These are phyloP conservation scores for Aspergillus niger DNA, from an alignment of 2,329 filamentous ascomycete species.

Conservation along the genomic window DNA sequence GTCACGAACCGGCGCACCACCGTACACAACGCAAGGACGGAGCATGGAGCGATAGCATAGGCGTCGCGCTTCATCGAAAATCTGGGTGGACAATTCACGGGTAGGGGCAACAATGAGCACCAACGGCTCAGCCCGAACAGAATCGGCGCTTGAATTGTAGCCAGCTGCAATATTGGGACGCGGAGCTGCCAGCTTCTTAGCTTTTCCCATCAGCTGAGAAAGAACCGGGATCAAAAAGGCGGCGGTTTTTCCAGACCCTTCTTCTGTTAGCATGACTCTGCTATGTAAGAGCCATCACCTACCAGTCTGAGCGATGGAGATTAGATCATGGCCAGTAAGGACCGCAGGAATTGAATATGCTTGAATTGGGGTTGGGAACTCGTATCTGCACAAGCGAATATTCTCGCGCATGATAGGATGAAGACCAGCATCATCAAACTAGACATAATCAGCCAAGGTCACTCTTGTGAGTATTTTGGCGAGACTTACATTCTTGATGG, in stretches of 20 bases:
- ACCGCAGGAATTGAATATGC: conserved; percentile 81
- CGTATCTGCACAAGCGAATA: conserved; percentile 70
- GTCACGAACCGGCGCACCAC: conserved; percentile 70
- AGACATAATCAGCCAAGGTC: conserved; percentile 30
- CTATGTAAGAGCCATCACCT: conserved; percentile 36
- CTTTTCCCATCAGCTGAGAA: conserved; percentile 93
- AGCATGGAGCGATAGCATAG: conserved; percentile 95
- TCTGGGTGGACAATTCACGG: conserved; percentile 88
- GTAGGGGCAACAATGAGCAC: conserved; percentile 84
- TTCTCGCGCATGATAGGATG: conserved; percentile 84
- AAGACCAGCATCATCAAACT: conserved; percentile 76
- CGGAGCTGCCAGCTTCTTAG: conserved; percentile 77
- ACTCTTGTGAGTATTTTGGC: not conserved
- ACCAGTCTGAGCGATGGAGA: conserved; percentile 93
- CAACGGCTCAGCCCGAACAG: conserved; percentile 77
- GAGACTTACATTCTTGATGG: conserved; percentile 53
- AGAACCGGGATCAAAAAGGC: conserved; percentile 88
- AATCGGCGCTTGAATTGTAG: conserved; percentile 54
- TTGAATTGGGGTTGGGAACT: conserved; percentile 80
- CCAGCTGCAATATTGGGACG: conserved; percentile 63
- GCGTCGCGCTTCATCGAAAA: conserved; percentile 90
- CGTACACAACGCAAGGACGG: conserved; percentile 86
- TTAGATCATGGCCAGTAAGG: conserved; percentile 73
- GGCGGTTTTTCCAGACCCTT: conserved; percentile 94
- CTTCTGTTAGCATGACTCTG: conserved; percentile 11